These are phyloP conservation scores for Phlegmacium glaucopus DNA, from an alignment of 768 basidiomycete species.

Conservation along the genomic window DNA sequence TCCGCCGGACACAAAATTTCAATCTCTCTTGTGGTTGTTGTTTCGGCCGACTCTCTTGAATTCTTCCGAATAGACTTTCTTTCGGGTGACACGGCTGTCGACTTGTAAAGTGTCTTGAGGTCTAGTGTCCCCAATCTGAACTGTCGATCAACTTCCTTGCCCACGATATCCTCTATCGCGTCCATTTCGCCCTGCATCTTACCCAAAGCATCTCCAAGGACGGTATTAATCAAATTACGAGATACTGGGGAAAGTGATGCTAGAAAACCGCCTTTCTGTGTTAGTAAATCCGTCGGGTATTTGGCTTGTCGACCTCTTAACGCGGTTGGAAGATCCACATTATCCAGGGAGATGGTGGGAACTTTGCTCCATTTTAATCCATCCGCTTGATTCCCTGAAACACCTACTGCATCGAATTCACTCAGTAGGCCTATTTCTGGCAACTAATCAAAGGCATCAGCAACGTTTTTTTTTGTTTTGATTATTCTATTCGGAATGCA, in stretches of 20 bases:
- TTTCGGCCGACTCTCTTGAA: not conserved
- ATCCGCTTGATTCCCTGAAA: conserved; percentile 39
- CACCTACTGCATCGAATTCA: conserved; percentile 41
- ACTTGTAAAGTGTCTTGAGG: not conserved
- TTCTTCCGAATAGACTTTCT: not conserved
- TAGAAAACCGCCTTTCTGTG: conserved; percentile 29
- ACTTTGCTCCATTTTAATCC: conserved; percentile 28
- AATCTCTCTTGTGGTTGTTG: too few relatives aligned
- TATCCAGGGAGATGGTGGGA: conserved; percentile 21
- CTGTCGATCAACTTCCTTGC: conserved; percentile 30
- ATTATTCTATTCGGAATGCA: not conserved
- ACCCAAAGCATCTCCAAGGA: conserved; percentile 31
- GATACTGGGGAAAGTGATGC: conserved; percentile 32
- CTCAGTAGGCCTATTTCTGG: conserved; percentile 37
- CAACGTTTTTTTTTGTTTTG: too few relatives aligned
- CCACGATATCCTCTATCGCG: conserved; percentile 31
- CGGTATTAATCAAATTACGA: conserved; percentile 28
- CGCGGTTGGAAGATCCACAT: conserved; percentile 21
- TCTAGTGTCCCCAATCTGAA: conserved; percentile 11
- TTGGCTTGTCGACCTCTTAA: conserved; percentile 35
- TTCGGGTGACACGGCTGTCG: not conserved
- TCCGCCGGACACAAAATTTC: too few relatives aligned
- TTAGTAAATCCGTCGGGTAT: conserved; percentile 34
- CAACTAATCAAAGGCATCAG: not conserved
- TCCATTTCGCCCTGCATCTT: conserved; percentile 37